Evolutionary conservation across 2,329 filamentous ascomycete species (phyloP).

Genomic region (Thelonectria rubi): DNA sequence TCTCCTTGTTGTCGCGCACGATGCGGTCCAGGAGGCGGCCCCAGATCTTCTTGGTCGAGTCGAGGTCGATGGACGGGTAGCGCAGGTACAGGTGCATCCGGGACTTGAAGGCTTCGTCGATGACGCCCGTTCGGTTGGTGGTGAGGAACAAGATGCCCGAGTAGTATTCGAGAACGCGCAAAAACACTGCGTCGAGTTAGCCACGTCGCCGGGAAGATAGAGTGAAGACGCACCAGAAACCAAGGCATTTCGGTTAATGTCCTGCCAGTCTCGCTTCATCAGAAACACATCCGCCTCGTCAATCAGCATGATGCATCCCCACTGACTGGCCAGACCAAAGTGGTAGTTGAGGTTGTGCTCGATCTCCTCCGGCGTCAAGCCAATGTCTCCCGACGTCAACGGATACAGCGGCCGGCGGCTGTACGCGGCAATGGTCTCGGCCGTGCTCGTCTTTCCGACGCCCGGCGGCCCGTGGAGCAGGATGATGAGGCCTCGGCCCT

Average conservation of each 20-base stretch:
- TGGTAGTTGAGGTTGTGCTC: background rate
- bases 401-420: constrained; percentile 3
- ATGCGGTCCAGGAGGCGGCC: constrained; percentile 5
- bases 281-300: background rate
- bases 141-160: constrained; percentile 7
- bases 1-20: background rate
- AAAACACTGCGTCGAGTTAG: constrained; percentile 12
- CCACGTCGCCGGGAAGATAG: too few relatives aligned
- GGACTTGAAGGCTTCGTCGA: constrained; percentile 22
- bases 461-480: background rate
- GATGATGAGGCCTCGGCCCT: background rate
- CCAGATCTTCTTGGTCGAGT: constrained; percentile 5
- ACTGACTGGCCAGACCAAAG: background rate
- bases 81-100: constrained; percentile 8
- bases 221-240: background rate
- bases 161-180: constrained; percentile 15
- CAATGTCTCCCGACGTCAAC: constrained; percentile 2
- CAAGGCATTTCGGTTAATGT: background rate
- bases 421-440: background rate
- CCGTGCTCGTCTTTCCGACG: background rate
- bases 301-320: too few relatives aligned
- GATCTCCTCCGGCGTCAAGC: background rate
- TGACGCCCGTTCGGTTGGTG: constrained; percentile 12
- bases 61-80: background rate
- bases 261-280: background rate